phyloP scores from a whole-genome alignment of 2,329 filamentous ascomycete species.

The Epichloe typhina region DNA sequence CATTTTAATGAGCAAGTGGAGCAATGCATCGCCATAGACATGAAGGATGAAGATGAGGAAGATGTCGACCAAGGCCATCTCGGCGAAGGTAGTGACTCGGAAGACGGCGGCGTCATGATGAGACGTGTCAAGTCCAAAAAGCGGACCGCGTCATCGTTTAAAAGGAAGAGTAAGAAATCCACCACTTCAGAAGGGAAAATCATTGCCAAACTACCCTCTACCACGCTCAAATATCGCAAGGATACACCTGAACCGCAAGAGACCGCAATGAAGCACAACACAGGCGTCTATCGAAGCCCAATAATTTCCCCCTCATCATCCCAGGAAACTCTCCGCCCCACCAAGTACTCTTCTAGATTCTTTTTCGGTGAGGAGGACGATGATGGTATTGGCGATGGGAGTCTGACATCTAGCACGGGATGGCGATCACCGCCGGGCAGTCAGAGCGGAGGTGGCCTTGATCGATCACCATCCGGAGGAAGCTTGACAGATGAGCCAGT shows the following conservation, averaged over 20 bases:
- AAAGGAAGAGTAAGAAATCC: constrained; percentile 22
- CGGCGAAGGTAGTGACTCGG: constrained; percentile 53
- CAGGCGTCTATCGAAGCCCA: constrained; percentile 32
- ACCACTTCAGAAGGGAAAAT: constrained; percentile 59
- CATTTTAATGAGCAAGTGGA: constrained; percentile 94
- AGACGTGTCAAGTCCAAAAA: constrained; percentile 48
- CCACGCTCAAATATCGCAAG: constrained; percentile 71
- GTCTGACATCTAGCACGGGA: constrained; percentile 16
- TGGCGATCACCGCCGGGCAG: constrained; percentile 19
- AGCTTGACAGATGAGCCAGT: constrained; percentile 37
- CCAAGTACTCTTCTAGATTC: constrained; percentile 51
- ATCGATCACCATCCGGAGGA: constrained; percentile 34
- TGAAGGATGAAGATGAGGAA: constrained; percentile 66
- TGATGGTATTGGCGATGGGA: constrained; percentile 32
- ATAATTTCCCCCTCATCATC: constrained; percentile 61
- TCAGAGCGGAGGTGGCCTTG: constrained; percentile 19
- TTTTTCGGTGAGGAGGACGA: constrained; percentile 48
- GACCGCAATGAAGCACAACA: constrained; percentile 50
- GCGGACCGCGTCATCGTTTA: constrained; percentile 36
- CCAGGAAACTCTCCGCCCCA: constrained; percentile 66
- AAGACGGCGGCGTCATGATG: constrained; percentile 79
- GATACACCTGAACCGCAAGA: constrained; percentile 57
- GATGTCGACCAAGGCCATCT: constrained; percentile 43
- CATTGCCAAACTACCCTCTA: constrained; percentile 78
- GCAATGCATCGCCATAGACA: constrained; percentile 88